Base-by-base conservation (phyloP, 1,284 basidiomycete species). In the Porogramme epimiltina region DNA sequence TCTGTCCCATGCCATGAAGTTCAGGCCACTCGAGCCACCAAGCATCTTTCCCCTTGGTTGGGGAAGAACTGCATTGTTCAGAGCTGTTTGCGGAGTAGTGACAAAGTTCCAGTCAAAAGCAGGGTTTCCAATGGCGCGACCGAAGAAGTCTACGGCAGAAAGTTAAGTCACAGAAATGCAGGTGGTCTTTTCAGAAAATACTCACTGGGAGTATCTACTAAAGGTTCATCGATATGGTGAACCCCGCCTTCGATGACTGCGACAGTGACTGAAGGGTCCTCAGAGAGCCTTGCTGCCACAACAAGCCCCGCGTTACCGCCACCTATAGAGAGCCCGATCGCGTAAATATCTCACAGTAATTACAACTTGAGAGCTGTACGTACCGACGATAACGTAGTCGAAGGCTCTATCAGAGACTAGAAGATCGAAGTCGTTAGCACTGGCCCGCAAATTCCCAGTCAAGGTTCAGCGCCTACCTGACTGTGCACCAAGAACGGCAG, bases 11-110 rank as follows among this genome's bases (percentile, higher is more conserved):
- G 54, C 56, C 47, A 58, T 48, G 38, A 38, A 47, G 49, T 60
- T 60, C 11, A 62, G 33, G 2, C 55, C 61, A 36, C 61, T 62
- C 9, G 59, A 62, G 3, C 61, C 61, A 3, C 61, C 60, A 5
- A 62, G 51, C 55, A 62, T 59, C 45, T 54, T 59, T 16, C 60
- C 60, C 22, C 60, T 51, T 6, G 55, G 47, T 28, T 51, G 39
- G 3, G 22, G 4, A 4, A 55, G 15, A 4, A 42, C 40, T 15
- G 19, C 25, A 15, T 52, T 46, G 34, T 49, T 49, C 9, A 59
- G 47, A 9, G 42, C 46, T 5, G 42, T 5, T 40, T 62, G 60
- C 16, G 60, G 60, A 6, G 45, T 44, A 1, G 50, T 50, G 3
- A 11, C 13, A 42, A 61, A 61, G 15, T 19, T 37, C 60, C 60